Evolutionary conservation across 2,329 filamentous ascomycete genomes (phyloP).

Genomic region (Pseudogymnoascus sp.): DNA sequence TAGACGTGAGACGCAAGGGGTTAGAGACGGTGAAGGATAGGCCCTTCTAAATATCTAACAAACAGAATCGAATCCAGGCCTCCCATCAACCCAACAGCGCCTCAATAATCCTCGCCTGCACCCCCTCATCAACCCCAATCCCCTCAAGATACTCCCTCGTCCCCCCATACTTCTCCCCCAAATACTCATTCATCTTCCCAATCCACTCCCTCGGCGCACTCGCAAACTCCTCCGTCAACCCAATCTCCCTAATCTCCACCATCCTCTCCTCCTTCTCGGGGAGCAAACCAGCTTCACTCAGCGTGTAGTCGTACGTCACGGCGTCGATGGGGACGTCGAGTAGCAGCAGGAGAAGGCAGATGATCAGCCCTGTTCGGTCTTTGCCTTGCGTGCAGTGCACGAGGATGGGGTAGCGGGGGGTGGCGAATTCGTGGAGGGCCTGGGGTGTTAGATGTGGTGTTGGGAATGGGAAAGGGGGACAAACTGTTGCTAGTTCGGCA

Average conservation of each 20-base stretch:
- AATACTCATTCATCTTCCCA: conserved; percentile 44
- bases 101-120: conserved; percentile 14
- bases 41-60: no score
- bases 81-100: conserved; percentile 8
- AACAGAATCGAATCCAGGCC: no score
- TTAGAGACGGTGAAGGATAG: no score
- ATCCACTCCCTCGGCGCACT: conserved; percentile 58
- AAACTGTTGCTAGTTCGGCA: conserved; percentile 45
- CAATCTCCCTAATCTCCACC: conserved; percentile 60
- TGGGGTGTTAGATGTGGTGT: conserved; percentile 16
- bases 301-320: conserved; percentile 63
- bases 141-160: conserved; percentile 54
- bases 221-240: conserved; percentile 65
- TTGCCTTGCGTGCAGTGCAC: conserved; percentile 88
- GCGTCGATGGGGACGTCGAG: conserved; percentile 47
- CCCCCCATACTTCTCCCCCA: conserved; percentile 56
- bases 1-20: no score
- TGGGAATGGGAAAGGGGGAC: conserved; percentile 4
- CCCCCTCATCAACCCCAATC: conserved; percentile 46
- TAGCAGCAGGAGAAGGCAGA: conserved; percentile 59
- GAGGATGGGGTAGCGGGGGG: conserved; percentile 51
- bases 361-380: conserved; percentile 67
- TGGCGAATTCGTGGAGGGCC: conserved; percentile 41
- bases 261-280: conserved; percentile 55
- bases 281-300: conserved; percentile 53